Base-by-base conservation (phyloP, 495 filamentous ascomycete genomes). In the Daldinia decipiens region DNA sequence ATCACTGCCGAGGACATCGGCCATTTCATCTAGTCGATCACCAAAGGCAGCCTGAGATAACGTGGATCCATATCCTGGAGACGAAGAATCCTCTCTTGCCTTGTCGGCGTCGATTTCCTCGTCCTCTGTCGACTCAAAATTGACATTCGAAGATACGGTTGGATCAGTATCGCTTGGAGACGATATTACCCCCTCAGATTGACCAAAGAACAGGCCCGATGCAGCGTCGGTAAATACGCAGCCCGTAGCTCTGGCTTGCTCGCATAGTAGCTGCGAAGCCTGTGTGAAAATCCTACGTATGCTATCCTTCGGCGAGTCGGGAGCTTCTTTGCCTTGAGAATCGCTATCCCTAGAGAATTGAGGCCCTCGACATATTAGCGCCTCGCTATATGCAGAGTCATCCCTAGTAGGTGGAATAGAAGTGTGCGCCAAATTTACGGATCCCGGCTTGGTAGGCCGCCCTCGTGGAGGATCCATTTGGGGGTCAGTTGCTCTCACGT, bases 181-280 rank as follows among this genome's bases (percentile, higher is more conserved):
- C 47, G 65, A 69, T 2, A 69, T 19, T 1, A 24, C 34, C 36
- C 65, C 61, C 5, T 68, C 60, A 1, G 55, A 21, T 4, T 61
- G 55, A 26, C 51, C n/a, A 39, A 39, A 64, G 40, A 68, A 71
- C 2, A 74, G 55, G 15, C 60, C 68, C n/a, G 59, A 62, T 27
- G 59, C 29, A n/a, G 64, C 72, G 31, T 74, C 68, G 3, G 60
- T 57, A 55, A 74, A 71, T 13, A 65, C n/a, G 31, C 72, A 74
- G 6, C 72, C 72, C 11, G 68, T 47, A 52, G 72, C 72, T 32
- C 36, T 68, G 19, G 68, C 40, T 55, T 74, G 72, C 31, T 74
- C 59, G 24, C 72, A 68, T 17, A 74, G 63, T 34, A 74, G 24
- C 36, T 74, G 59, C 1, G 72, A 71, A 54, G 72, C 72, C 9